Evolutionary conservation across 768 basidiomycete species (phyloP), one percentile per base, ranked within the genome.

Genomic region (Termitomyces heimii): DNA sequence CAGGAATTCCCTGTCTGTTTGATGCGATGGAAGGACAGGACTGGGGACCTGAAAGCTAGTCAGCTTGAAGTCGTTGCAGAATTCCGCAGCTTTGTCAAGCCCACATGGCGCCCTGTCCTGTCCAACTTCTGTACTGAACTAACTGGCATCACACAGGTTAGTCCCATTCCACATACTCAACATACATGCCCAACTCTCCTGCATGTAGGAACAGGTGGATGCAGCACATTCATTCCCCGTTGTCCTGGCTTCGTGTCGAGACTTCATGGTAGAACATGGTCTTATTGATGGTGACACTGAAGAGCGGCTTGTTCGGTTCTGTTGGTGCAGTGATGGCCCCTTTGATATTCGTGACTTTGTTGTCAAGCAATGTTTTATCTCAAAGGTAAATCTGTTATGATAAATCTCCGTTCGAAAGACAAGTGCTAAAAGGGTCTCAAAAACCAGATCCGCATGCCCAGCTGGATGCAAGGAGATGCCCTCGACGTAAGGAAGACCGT

Each of bases 1-100:
- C 51, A 96, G 94, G 94, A 99, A 72, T 94, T 92, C 73, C 96
- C 96, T 6, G 91, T 98, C 12, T 88, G 89, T 63, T 77, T 99
- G 3, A 77, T 98, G 57, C 82, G 81, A 59, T 98, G 95, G 95
- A 79, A 74, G 64, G 83, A 90, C 65, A 82, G 75, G 62, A 74
- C 77, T 34, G 56, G 69, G 18, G 77, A 80, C 51, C 81, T 80
- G 49, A 72, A 61, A 48, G 82, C 84, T 10, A 79, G 76, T 57
- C 74, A 76, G 43, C 75, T 98, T 24, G 82, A 86, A 66, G 74
- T 88, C 39, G 78, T 88, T 20, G 88, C 84, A 62, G 90, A 92
- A 68, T 98, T 94, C 74, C 85, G 89, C 59, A 86, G 83, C 62
- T 96, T 91, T 69, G 93, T 98, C 44, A 78, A 77, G 65, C 96